These are phyloP conservation scores for Lycium ferocissimum DNA, from an alignment of 257 asterid genomes.

Conservation along the genomic window DNA sequence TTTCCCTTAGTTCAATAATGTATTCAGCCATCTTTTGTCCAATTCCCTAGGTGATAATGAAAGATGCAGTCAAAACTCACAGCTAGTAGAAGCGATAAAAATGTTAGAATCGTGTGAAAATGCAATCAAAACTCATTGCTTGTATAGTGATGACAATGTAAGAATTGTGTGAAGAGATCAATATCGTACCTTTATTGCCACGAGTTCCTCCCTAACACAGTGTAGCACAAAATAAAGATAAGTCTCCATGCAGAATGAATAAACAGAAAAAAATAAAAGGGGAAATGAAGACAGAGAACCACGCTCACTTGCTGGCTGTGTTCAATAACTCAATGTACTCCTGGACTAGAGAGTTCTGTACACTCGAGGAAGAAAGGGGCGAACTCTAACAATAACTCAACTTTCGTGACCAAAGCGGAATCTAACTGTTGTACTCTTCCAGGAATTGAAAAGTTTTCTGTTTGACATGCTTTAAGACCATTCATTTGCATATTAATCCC, in stretches of 20 bases:
- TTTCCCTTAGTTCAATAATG: slow-evolving; percentile 72
- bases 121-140: background rate
- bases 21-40: slow-evolving; percentile 85
- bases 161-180: background rate
- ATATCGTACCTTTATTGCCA: slow-evolving; percentile 65
- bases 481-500: too few species aligned
- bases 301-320: slow-evolving; percentile 70
- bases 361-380: slow-evolving; percentile 73
- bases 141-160: background rate
- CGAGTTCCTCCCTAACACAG: slow-evolving; percentile 68
- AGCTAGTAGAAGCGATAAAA: background rate
- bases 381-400: slow-evolving; percentile 70
- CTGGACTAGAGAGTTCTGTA: slow-evolving; percentile 72
- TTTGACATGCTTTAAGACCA: background rate
- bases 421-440: slow-evolving; percentile 40
- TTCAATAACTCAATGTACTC: slow-evolving; percentile 82
- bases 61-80: background rate
- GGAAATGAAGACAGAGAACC: background rate
- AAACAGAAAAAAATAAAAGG: slow-evolving; percentile 2
- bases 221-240: background rate
- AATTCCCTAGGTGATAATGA: slow-evolving; percentile 61
- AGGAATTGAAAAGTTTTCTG: slow-evolving; percentile 43
- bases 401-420: slow-evolving; percentile 52
- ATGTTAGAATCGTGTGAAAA: background rate
- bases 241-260: background rate